Percentiles rank a stretch among this genome's conserved stretches.
phyloP scores from a whole-genome alignment of 306 rosid genomes.

The Fragaria vesca region DNA sequence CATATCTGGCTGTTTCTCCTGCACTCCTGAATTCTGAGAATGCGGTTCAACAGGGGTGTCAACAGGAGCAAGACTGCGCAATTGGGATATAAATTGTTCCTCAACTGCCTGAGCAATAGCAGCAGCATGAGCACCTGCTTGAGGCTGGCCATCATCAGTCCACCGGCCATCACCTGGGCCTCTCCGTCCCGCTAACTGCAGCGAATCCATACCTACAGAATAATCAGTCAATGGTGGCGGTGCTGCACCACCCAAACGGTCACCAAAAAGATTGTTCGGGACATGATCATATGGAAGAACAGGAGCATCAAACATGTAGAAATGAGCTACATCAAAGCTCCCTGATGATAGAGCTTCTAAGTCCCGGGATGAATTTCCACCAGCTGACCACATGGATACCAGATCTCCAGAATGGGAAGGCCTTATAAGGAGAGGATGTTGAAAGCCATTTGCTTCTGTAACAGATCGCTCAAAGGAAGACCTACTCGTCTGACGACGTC shows the following conservation, averaged over 20 bases:
- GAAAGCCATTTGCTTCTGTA: slow-evolving; percentile 85
- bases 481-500: slow-evolving; percentile 89
- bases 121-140: slow-evolving; percentile 80
- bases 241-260: slow-evolving; percentile 78
- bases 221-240: slow-evolving; percentile 94
- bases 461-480: slow-evolving; percentile 86
- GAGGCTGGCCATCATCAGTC: slow-evolving; percentile 99
- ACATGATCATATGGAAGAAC: slow-evolving; percentile 78
- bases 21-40: slow-evolving; percentile 53
- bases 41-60: slow-evolving; percentile 57
- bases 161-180: slow-evolving; percentile 87
- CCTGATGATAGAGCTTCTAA: slow-evolving; percentile 73
- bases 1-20: slow-evolving; percentile 61
- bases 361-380: slow-evolving; percentile 65
- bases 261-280: slow-evolving; percentile 73
- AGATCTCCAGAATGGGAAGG: slow-evolving; percentile 78
- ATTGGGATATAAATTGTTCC: slow-evolving; percentile 67
- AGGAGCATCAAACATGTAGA: slow-evolving; percentile 97
- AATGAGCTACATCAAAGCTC: slow-evolving; percentile 75
- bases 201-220: slow-evolving; percentile 91
- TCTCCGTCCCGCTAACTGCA: slow-evolving; percentile 82
- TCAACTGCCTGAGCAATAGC: slow-evolving; percentile 90
- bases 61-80: slow-evolving; percentile 52
- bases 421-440: slow-evolving; percentile 91
- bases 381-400: slow-evolving; percentile 77